Evolutionary conservation across 495 filamentous ascomycete species (phyloP).

Genomic region (Trichocladium antarcticum): DNA sequence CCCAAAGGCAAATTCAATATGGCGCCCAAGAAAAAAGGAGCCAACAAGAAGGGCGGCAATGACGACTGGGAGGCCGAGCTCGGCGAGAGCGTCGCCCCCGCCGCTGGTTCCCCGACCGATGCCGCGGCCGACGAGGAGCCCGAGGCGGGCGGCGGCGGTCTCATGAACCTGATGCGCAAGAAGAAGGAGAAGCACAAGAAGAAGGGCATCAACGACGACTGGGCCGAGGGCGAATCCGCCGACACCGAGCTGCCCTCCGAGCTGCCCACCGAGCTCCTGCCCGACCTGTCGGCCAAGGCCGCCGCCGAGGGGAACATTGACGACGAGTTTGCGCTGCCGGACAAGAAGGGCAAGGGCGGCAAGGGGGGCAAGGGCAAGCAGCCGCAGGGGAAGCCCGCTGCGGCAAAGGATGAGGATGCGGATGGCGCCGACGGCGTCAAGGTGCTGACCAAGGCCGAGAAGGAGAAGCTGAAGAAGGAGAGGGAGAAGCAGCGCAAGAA

Average conservation of each 20-base stretch:
- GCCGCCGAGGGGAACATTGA: constrained; percentile 80
- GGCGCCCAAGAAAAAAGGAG: constrained; percentile 94
- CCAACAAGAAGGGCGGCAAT: constrained; percentile 70
- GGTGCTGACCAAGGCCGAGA: constrained; percentile 87
- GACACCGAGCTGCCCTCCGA: constrained; percentile 10
- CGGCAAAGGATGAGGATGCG: constrained; percentile 42
- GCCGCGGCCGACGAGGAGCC: constrained; percentile 42
- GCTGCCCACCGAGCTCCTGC: constrained; percentile 34
- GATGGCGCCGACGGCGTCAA: constrained; percentile 48
- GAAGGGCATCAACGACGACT: constrained; percentile 73
- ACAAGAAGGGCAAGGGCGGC: constrained; percentile 90
- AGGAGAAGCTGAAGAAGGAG: constrained; percentile 92
- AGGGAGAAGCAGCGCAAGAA: constrained; percentile 90
- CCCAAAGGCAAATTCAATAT: constrained; percentile 36
- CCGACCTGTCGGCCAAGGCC: constrained; percentile 52
- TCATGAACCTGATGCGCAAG: constrained; percentile 82
- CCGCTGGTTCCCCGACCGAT: constrained; percentile 25
- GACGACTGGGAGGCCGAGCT: constrained; percentile 97
- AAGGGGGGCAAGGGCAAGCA: constrained; percentile 89
- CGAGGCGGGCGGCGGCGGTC: constrained; percentile 46
- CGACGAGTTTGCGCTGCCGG: constrained; percentile 73
- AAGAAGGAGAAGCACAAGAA: constrained; percentile 85
- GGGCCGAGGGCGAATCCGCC: constrained; percentile 60
- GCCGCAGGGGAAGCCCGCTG: constrained; percentile 41
- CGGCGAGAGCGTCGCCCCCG: constrained; percentile 54